Evolutionary conservation across 768 basidiomycete species (phyloP).

Genomic region (Lenzites betulinus): DNA sequence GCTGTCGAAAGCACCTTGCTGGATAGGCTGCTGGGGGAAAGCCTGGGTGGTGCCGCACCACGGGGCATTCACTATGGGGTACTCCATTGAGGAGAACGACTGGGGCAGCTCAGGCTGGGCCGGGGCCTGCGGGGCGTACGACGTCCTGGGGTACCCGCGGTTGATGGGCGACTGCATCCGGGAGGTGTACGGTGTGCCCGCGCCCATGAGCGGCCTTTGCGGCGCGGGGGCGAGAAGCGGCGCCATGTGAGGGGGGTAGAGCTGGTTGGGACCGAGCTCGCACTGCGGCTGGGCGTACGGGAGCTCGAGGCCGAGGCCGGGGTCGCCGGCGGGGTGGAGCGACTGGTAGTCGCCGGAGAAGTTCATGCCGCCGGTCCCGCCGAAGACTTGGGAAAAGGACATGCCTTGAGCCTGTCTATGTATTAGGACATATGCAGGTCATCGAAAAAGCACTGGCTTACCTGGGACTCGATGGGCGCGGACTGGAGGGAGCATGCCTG

Average conservation of each 20-base stretch:
- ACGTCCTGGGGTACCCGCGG: too few relatives aligned
- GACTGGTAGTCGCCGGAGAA: not conserved
- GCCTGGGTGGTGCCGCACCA: too few relatives aligned
- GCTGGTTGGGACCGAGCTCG: not conserved
- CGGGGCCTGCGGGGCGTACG: too few relatives aligned
- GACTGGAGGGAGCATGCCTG: not conserved
- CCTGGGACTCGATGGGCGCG: not conserved
- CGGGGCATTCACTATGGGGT: too few relatives aligned
- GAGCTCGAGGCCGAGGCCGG: not conserved
- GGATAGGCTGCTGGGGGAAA: too few relatives aligned
- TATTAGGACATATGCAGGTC: too few relatives aligned
- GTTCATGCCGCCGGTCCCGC: not conserved
- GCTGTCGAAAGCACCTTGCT: too few relatives aligned
- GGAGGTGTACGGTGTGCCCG: not conserved
- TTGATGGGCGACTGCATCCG: not conserved
- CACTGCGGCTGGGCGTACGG: slow-evolving; percentile 1
- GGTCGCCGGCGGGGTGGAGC: not conserved
- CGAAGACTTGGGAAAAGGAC: slow-evolving; percentile 1
- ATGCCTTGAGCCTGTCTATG: too few relatives aligned
- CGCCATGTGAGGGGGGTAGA: not conserved
- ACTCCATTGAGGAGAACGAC: too few relatives aligned
- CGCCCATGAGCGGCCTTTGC: not conserved
- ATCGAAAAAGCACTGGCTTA: not conserved
- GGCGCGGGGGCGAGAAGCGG: not conserved
- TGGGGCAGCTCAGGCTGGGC: too few relatives aligned